Evolutionary conservation across 805 yeast genomes (phyloP).

Genomic region (Starmerella geochares): DNA sequence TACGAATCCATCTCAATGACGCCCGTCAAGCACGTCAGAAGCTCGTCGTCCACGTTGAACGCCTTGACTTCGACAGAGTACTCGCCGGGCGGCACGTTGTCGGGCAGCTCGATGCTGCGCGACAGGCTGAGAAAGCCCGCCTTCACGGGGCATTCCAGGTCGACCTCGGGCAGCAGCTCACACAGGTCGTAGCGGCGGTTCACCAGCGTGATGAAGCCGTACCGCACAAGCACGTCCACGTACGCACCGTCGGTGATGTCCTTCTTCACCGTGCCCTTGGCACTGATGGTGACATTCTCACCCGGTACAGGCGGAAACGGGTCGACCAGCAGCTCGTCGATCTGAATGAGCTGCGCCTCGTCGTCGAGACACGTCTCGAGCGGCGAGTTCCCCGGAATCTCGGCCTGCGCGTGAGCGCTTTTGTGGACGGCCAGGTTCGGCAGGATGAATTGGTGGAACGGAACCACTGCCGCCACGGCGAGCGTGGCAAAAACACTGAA

Average conservation of each 20-base stretch:
- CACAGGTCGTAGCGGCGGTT: conserved; percentile 90
- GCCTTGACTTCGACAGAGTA: conserved; percentile 84
- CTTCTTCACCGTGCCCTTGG: conserved; percentile 51
- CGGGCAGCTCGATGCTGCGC: conserved; percentile 74
- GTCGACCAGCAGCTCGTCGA: conserved; percentile 47
- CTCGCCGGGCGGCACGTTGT: conserved; percentile 90
- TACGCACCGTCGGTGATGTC: conserved; percentile 75
- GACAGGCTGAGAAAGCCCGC: conserved; percentile 57
- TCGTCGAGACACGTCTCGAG: conserved; percentile 61
- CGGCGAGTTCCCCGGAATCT: conserved; percentile 83
- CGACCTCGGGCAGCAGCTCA: conserved; percentile 74
- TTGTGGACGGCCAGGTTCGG: background rate
- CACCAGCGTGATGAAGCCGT: conserved; percentile 80
- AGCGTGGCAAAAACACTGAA: background rate
- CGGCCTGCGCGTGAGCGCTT: conserved; percentile 11
- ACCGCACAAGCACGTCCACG: conserved; percentile 84
- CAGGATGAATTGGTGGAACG: background rate
- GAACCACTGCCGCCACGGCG: background rate
- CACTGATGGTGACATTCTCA: conserved; percentile 66
- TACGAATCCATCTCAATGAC: conserved; percentile 35
- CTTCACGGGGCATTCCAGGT: conserved; percentile 70
- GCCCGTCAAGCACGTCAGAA: conserved; percentile 68
- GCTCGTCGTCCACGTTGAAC: conserved; percentile 68
- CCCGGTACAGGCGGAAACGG: conserved; percentile 92
- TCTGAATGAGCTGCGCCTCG: conserved; percentile 51